Conservation (phyloP, 2,329 filamentous ascomycete genomes). For the Diaporthe ampelina region DNA sequence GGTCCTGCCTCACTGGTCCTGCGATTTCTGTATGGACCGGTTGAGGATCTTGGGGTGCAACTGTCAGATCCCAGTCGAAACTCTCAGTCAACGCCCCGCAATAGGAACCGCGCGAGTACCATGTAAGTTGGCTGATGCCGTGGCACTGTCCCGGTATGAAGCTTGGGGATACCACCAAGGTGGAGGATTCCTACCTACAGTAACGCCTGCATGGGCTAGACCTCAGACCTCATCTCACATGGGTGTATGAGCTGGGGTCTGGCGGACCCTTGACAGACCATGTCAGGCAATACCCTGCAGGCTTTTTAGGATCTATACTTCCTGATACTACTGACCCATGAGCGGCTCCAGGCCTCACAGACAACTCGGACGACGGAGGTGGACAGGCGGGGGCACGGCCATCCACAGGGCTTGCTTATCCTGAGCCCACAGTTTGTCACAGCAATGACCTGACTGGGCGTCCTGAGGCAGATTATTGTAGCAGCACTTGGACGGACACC, state of each 20-base stretch:
- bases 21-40: conserved; percentile 1
- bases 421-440: conserved; percentile 24
- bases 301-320: conserved; percentile 22
- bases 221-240: conserved; percentile 33
- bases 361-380: conserved; percentile 24
- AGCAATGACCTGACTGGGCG: conserved; percentile 22
- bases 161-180: conserved; percentile 19
- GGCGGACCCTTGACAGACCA: conserved; percentile 21
- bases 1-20: conserved; percentile 14
- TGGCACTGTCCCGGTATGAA: conserved; percentile 17
- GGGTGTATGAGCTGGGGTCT: conserved; percentile 28
- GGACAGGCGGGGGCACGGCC: conserved; percentile 12
- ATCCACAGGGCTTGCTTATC: conserved; percentile 8
- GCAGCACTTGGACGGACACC: conserved; percentile 9
- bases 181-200: conserved; percentile 30
- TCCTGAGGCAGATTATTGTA: conserved; percentile 21
- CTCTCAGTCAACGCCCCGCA: conserved; percentile 13
- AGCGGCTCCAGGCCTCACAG: conserved; percentile 25
- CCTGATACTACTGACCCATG: conserved; percentile 27
- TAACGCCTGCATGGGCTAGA: conserved; percentile 29
- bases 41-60: conserved; percentile 8
- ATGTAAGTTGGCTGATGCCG: conserved; percentile 4
- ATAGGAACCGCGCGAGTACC: conserved; percentile 2
- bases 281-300: conserved; percentile 32
- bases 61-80: conserved; percentile 26